Evolutionary conservation across 805 yeast species (phyloP).

Genomic region (Barnettozyma sucrosica): DNA sequence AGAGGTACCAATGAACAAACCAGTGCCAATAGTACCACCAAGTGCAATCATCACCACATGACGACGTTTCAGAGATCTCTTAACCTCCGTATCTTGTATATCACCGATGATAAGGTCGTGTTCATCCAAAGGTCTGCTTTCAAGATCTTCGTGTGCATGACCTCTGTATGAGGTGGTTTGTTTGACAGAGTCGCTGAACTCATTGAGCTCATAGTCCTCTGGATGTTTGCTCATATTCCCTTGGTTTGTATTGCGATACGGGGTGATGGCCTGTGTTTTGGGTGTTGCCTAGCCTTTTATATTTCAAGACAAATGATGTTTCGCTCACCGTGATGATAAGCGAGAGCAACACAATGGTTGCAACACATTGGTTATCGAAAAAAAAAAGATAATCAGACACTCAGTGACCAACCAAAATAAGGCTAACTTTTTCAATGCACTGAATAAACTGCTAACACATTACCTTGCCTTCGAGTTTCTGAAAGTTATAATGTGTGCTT

Average conservation of each 20-base stretch:
- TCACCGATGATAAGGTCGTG: slow-evolving; percentile 5
- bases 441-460: no score
- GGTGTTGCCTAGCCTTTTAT: neutral
- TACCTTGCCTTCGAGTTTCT: no score
- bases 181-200: neutral
- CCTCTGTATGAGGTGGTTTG: neutral
- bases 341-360: no score
- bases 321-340: no score
- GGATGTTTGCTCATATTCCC: neutral
- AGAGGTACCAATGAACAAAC: slow-evolving; percentile 7
- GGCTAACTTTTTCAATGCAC: no score
- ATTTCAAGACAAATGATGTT: neutral
- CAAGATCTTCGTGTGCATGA: slow-evolving; percentile 3
- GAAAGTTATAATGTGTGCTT: no score
- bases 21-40: slow-evolving; percentile 11
- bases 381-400: no score
- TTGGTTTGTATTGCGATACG: neutral
- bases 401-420: no score
- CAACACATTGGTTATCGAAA: no score
- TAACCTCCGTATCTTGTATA: slow-evolving; percentile 5
- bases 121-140: slow-evolving; percentile 1
- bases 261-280: neutral
- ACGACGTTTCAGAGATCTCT: slow-evolving; percentile 9
- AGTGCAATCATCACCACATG: slow-evolving; percentile 10
- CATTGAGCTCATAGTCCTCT: slow-evolving; percentile 1